Evolutionary conservation across 2,329 filamentous ascomycete genomes (phyloP).

Genomic region (Laburnicola sp.): DNA sequence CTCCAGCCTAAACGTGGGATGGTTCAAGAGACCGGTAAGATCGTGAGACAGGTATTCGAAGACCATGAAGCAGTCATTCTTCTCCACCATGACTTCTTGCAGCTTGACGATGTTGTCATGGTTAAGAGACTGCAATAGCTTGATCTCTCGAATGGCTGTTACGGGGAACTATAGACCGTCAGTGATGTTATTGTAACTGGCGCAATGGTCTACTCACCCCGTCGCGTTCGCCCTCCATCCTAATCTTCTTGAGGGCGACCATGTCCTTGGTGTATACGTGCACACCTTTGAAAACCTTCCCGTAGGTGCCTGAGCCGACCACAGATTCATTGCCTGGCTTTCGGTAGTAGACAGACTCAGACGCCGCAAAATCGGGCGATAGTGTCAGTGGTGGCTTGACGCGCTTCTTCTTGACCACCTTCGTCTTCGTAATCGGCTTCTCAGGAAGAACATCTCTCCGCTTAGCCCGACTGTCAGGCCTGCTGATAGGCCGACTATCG

Average conservation of each 20-base stretch:
- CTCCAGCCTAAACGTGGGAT: constrained; percentile 86
- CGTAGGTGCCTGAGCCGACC: constrained; percentile 92
- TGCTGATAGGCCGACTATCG: constrained; percentile 38
- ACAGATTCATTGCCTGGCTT: constrained; percentile 98
- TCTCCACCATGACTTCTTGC: constrained; percentile 95
- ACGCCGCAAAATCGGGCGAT: constrained; percentile 70
- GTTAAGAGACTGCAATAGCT: constrained; percentile 81
- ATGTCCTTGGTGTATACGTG: constrained; percentile 86
- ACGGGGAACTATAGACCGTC: constrained; percentile 67
- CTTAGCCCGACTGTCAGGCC: constrained; percentile 44
- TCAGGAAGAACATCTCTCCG: constrained; percentile 45
- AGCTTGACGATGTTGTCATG: constrained; percentile 82
- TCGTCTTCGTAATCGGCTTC: constrained; percentile 48
- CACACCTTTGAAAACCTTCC: constrained; percentile 91
- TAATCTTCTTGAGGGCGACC: constrained; percentile 86
- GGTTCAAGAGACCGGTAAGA: constrained; percentile 90
- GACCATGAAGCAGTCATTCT: constrained; percentile 99
- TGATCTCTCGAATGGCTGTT: constrained; percentile 88
- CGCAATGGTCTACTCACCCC: constrained; percentile 54
- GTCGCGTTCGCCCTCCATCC: constrained; percentile 90
- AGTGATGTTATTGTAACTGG: constrained; percentile 18
- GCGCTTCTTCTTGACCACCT: constrained; percentile 68
- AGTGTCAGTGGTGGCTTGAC: constrained; percentile 72
- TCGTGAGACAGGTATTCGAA: constrained; percentile 98
- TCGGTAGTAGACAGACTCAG: constrained; percentile 88